A percentile compares a stretch with the other conserved stretches of the same genome.
These are phyloP conservation scores for Podospora australis DNA, from an alignment of 495 filamentous ascomycete genomes.

Conservation along the genomic window DNA sequence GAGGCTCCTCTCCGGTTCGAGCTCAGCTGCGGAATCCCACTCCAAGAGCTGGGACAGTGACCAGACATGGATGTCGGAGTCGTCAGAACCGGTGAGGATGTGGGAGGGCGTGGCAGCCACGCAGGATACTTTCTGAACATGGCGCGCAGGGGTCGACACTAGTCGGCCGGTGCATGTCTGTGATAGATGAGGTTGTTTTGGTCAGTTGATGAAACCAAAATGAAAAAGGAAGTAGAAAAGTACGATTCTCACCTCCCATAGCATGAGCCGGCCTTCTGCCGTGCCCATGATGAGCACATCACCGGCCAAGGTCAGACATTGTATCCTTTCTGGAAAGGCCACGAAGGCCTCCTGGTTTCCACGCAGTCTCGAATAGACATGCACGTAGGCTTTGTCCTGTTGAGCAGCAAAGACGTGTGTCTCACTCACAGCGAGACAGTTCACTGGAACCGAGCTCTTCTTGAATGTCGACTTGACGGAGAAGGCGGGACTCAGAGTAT, in stretches of 20 bases:
- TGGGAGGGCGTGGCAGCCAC: conserved; percentile 69
- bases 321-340: conserved; percentile 79
- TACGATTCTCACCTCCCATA: conserved; percentile 84
- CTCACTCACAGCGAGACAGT: conserved; percentile 72
- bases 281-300: conserved; percentile 80
- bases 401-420: conserved; percentile 89
- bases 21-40: conserved; percentile 44
- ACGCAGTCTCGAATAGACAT: conserved; percentile 79
- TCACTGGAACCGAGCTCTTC: conserved; percentile 75
- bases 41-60: conserved; percentile 65
- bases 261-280: conserved; percentile 72
- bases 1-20: conserved; percentile 59
- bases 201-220: not conserved
- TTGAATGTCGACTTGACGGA: conserved; percentile 74
- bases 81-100: conserved; percentile 78
- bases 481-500: conserved; percentile 70
- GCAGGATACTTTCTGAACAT: conserved; percentile 78
- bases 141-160: conserved; percentile 77
- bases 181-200: not conserved
- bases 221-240: not conserved
- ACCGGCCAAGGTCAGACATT: conserved; percentile 56
- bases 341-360: conserved; percentile 82
- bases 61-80: conserved; percentile 89
- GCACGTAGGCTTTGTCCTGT: conserved; percentile 80
- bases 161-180: conserved; percentile 81